Base-by-base conservation (phyloP, 2,329 filamentous ascomycete species). In the Diplodia seriata region DNA sequence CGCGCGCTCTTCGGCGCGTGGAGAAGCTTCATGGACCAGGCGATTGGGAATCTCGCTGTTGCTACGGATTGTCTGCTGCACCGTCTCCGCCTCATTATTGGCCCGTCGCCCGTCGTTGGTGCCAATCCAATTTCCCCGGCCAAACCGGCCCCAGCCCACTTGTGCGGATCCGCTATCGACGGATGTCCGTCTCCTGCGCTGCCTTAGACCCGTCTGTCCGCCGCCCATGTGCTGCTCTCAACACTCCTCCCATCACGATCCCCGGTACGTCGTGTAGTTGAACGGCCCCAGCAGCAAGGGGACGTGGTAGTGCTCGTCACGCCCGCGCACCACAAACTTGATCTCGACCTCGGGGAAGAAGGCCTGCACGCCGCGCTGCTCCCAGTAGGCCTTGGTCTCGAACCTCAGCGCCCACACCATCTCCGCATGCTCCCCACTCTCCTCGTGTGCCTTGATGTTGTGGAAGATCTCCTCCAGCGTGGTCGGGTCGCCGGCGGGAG, bases 201-300 rank as follows among this genome's bases (percentile, higher is more conserved):
- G 33, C 20, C 47, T 33, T 9, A 4, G 36, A 38, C 11, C 36
- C 36, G 2, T 38, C 9, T 3, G 36, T 15, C 31, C 4, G 38
- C 15, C 23, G 26, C 9, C 23, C 14, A 23, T 56, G 15, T 11
- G 31, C 23, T 20, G 23, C 31, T 26, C 47, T 40, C 29, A 33
- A 14, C 33, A 40, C 54, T 63, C 51, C 33, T 23, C 38, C 26
- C 72, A 38, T 82, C 81, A 93, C 77, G 89, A 92, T 18, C 92
- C 92, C 57, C 92, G 83, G 79, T 95, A 95, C 11, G 91, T 94
- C 50, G 90, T 91, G 80, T 93, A 95, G 76, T 90, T 91, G 80
- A 89, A 94, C 36, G 91, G 91, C 71, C 90, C 89, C 80, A 94
- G 77, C 77, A 95, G 76, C 75, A 95, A 79, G 54, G 92, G 92